phyloP scores from a whole-genome alignment of 1,284 basidiomycete species.

The Baeospora myosura region DNA sequence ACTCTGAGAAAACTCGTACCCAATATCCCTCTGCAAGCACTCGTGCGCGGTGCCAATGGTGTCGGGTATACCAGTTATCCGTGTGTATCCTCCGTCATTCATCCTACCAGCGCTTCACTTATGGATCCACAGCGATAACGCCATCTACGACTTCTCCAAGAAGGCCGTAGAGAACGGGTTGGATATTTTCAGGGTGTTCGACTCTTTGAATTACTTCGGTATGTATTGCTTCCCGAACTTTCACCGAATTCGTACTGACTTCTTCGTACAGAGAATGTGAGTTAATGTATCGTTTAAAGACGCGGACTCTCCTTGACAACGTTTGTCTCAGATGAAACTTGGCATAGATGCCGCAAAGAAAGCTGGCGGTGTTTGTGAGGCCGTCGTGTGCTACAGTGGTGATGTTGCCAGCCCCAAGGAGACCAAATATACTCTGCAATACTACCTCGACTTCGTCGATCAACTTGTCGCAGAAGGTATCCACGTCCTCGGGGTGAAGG shows the following conservation, averaged over 20 bases:
- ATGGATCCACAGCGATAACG: conserved; percentile 73
- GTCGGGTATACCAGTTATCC: conserved; percentile 99
- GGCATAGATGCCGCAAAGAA: conserved; percentile 99
- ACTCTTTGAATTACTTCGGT: conserved; percentile 98
- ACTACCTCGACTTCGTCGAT: conserved; percentile 95
- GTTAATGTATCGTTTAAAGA: conserved; percentile 14
- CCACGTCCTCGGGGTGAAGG: conserved; percentile 97
- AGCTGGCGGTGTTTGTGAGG: conserved; percentile 96
- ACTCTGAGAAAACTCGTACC: conserved; percentile 93
- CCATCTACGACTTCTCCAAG: conserved; percentile 98
- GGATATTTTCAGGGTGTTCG: conserved; percentile 99
- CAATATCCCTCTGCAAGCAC: conserved; percentile 97
- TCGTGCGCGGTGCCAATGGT: conserved; percentile 98
- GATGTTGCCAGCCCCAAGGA: conserved; percentile 94
- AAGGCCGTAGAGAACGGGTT: conserved; percentile 98
- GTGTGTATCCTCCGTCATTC: conserved; percentile 37
- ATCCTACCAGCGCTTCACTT: background rate
- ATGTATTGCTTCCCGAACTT: conserved; percentile 22
- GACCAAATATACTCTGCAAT: conserved; percentile 96
- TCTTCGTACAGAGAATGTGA: conserved; percentile 51
- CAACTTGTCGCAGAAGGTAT: conserved; percentile 94
- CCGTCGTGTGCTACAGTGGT: conserved; percentile 98
- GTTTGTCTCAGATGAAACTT: conserved; percentile 67
- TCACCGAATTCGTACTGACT: conserved; percentile 7
- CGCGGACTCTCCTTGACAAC: background rate